phyloP scores from a whole-genome alignment of 371 early-diverging fungal species.

The Actinomortierella ambigua region DNA sequence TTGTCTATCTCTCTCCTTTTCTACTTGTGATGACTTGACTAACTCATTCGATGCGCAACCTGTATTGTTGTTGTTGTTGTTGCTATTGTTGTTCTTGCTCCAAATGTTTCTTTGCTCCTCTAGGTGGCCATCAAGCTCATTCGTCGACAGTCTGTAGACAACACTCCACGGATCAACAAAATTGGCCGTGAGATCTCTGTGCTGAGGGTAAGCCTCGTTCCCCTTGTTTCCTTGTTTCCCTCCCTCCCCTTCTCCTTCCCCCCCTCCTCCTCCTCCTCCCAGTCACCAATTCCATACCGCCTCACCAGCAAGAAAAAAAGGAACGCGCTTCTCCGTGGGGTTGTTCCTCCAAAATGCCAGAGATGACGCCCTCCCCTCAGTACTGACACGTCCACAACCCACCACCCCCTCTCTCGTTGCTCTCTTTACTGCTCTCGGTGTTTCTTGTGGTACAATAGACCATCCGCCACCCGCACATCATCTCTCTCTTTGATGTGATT shows the following conservation, averaged over 20 bases:
- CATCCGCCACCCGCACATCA: conserved; percentile 90
- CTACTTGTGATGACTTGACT: no score
- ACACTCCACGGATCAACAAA: conserved; percentile 76
- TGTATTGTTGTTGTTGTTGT: no score
- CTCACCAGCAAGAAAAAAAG: not conserved
- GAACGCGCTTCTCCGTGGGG: not conserved
- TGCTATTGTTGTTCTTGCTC: no score
- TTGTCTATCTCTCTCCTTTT: conserved; percentile 13
- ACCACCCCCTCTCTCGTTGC: not conserved
- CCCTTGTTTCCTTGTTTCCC: conserved; percentile 5
- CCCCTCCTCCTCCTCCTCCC: no score
- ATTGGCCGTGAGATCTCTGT: conserved; percentile 85
- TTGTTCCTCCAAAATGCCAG: not conserved
- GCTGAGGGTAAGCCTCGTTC: conserved; percentile 63
- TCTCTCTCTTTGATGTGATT: conserved; percentile 94
- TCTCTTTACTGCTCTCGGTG: conserved; percentile 7
- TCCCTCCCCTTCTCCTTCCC: conserved; percentile 8
- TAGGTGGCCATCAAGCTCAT: conserved; percentile 86
- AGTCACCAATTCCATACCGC: conserved; percentile 7
- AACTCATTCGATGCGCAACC: no score
- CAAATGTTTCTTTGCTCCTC: conserved; percentile 1
- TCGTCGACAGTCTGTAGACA: conserved; percentile 81
- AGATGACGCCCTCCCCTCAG: not conserved
- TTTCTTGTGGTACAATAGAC: conserved; percentile 51
- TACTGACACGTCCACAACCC: not conserved